Conservation (phyloP, 176 grass and related monocot species). For the Eleusine indica region DNA sequence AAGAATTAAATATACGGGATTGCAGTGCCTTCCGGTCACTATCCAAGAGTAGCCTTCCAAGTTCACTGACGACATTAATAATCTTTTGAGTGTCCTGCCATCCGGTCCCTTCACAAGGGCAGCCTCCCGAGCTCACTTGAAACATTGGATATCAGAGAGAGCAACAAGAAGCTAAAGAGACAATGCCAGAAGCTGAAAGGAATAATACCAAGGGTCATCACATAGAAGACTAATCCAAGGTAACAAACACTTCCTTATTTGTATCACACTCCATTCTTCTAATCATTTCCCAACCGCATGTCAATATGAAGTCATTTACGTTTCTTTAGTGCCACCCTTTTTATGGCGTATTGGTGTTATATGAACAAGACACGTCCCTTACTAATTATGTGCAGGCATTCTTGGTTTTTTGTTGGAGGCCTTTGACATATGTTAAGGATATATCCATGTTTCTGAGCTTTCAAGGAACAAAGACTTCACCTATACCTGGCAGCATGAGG, state of each 20-base stretch:
- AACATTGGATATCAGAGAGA: not conserved
- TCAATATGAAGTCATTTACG: no score
- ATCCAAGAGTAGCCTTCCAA: not conserved
- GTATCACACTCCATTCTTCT: no score
- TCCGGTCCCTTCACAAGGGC: not conserved
- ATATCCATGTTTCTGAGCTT: no score
- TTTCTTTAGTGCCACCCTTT: no score
- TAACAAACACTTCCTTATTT: not conserved
- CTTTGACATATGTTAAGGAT: no score
- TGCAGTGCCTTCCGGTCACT: not conserved
- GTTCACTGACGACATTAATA: not conserved
- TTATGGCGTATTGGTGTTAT: no score
- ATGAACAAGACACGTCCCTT: no score
- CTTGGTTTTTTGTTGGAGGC: no score
- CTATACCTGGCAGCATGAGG: no score
- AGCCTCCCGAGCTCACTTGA: not conserved
- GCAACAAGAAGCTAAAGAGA: not conserved
- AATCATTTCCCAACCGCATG: no score
- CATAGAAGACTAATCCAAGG: not conserved
- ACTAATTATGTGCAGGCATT: no score
- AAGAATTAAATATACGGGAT: accelerated
- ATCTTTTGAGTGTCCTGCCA: accelerated
- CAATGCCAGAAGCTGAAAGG: not conserved
- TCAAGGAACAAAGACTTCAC: no score
- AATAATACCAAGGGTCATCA: not conserved